Evolutionary conservation across 495 filamentous ascomycete species (phyloP).

Genomic region (Ascodesmis nigricans): DNA sequence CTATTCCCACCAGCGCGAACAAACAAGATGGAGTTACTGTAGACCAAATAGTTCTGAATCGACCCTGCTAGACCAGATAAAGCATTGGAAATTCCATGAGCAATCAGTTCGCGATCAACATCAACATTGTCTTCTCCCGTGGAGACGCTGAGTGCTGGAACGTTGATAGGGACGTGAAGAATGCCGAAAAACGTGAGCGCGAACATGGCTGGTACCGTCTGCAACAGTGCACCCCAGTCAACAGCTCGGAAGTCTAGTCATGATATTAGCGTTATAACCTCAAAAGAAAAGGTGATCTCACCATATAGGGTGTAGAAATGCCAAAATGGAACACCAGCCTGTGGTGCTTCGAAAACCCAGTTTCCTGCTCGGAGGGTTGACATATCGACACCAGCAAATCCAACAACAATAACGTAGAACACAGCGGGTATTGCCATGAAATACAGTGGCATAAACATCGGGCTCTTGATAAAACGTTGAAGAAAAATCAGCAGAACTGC

Average conservation of each 20-base stretch:
- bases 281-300: constrained; percentile 24
- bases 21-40: constrained; percentile 88
- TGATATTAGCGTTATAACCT: constrained; percentile 9
- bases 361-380: constrained; percentile 41
- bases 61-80: constrained; percentile 68
- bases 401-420: constrained; percentile 62
- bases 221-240: constrained; percentile 56
- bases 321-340: constrained; percentile 75
- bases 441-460: constrained; percentile 67
- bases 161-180: constrained; percentile 92
- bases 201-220: constrained; percentile 83
- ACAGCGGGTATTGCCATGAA: constrained; percentile 57
- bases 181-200: constrained; percentile 94
- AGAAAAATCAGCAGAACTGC: constrained; percentile 51
- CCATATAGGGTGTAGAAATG: constrained; percentile 90
- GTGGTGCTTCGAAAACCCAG: constrained; percentile 78
- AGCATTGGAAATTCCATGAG: constrained; percentile 82
- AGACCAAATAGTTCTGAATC: constrained; percentile 95
- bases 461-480: constrained; percentile 52
- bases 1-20: constrained; percentile 75
- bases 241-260: constrained; percentile 44
- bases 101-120: constrained; percentile 75
- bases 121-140: constrained; percentile 78
- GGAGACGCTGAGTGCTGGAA: constrained; percentile 72
- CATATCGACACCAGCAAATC: constrained; percentile 39